phyloP scores from a whole-genome alignment of 495 filamentous ascomycete genomes.

The Aspergillus hancockii region DNA sequence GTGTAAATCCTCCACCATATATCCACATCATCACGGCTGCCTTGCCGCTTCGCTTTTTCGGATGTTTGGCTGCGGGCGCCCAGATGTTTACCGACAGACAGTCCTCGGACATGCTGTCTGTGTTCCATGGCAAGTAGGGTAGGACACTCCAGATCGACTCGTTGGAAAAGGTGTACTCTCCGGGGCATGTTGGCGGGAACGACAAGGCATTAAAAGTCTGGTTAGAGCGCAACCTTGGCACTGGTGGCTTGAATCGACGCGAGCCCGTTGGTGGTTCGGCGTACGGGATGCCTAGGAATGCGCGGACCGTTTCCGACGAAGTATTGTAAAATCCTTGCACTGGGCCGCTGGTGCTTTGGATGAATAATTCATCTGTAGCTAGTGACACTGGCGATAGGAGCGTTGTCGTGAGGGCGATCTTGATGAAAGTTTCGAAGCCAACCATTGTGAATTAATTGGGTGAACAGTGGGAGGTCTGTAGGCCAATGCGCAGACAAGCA shows the following conservation, averaged over 20 bases:
- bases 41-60: constrained; percentile 9
- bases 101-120: constrained; percentile 41
- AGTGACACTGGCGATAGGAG: no score
- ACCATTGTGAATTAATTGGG: no score
- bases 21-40: constrained; percentile 25
- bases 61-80: constrained; percentile 28
- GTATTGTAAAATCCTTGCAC: constrained; percentile 38
- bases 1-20: constrained; percentile 29
- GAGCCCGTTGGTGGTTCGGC: constrained; percentile 26
- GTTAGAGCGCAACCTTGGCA: constrained; percentile 2
- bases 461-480: no score
- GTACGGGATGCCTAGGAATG: constrained; percentile 41
- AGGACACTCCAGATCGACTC: constrained; percentile 17
- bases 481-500: no score
- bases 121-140: constrained; percentile 13
- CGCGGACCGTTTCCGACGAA: constrained; percentile 28
- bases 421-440: no score
- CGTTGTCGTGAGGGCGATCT: no score
- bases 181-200: constrained; percentile 16
- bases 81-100: constrained; percentile 57
- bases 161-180: constrained; percentile 12
- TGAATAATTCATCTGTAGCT: constrained; percentile 15
- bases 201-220: constrained; percentile 12
- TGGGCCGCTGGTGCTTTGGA: constrained; percentile 36
- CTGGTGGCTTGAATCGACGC: constrained; percentile 25